Percentiles rank a stretch among this genome's conserved stretches.
These are phyloP conservation scores for Lenzites betulinus DNA, from an alignment of 768 basidiomycete genomes.

Conservation along the genomic window DNA sequence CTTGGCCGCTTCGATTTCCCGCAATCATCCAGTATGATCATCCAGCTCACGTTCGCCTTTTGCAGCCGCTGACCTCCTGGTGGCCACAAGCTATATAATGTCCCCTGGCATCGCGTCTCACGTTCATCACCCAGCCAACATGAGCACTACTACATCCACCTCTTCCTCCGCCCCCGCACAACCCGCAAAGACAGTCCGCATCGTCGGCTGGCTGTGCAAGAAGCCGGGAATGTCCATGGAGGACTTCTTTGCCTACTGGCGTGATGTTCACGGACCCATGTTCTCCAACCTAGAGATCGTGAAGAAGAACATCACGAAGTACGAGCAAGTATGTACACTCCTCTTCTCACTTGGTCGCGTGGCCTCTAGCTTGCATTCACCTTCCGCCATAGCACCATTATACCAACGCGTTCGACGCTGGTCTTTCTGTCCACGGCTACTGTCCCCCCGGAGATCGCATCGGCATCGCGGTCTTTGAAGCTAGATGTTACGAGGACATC, in stretches of 20 bases:
- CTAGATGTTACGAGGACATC: slow-evolving; percentile 36
- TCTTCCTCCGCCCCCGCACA: background rate
- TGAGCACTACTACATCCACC: background rate
- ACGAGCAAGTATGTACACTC: slow-evolving; percentile 8
- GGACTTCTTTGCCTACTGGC: slow-evolving; percentile 15
- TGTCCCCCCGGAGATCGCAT: slow-evolving; percentile 26
- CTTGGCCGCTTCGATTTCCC: no score
- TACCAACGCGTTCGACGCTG: slow-evolving; percentile 11
- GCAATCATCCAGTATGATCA: no score
- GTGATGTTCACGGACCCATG: slow-evolving; percentile 10
- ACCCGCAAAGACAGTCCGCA: slow-evolving; percentile 4
- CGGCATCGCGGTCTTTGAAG: slow-evolving; percentile 36
- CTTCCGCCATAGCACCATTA: slow-evolving; percentile 11
- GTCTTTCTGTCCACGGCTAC: slow-evolving; percentile 20
- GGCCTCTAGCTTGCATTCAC: no score
- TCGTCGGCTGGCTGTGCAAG: slow-evolving; percentile 7
- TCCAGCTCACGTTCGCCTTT: background rate
- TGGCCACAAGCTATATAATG: background rate
- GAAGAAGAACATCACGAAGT: slow-evolving; percentile 14
- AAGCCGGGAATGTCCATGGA: slow-evolving; percentile 9
- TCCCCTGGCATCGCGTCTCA: background rate
- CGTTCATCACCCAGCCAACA: background rate
- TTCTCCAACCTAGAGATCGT: slow-evolving; percentile 11
- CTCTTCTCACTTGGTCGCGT: background rate
- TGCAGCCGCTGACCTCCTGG: no score